phyloP scores from a whole-genome alignment of 2,329 filamentous ascomycete genomes.

The Thermothelomyces thermophilus region DNA sequence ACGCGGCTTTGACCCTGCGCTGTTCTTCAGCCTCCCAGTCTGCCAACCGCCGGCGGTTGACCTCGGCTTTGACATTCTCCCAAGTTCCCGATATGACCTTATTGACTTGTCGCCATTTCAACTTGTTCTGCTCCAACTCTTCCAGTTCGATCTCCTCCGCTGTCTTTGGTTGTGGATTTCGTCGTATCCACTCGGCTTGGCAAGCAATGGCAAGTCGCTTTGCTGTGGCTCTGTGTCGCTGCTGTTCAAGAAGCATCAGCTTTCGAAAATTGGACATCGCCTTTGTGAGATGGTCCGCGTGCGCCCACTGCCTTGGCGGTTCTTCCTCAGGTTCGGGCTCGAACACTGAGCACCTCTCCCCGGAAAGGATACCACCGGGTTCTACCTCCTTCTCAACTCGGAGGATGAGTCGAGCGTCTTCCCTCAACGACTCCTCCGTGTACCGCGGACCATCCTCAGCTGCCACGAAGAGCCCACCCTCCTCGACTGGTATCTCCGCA shows the following conservation, averaged over 20 bases:
- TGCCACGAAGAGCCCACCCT: slow-evolving; percentile 47
- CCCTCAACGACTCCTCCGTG: slow-evolving; percentile 55
- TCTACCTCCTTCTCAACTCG: slow-evolving; percentile 67
- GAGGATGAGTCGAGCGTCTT: slow-evolving; percentile 63
- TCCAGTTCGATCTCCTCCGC: slow-evolving; percentile 78
- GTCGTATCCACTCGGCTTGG: slow-evolving; percentile 65
- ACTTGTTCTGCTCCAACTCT: slow-evolving; percentile 58
- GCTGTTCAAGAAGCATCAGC: slow-evolving; percentile 72
- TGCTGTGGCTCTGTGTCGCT: slow-evolving; percentile 66
- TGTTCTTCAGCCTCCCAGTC: slow-evolving; percentile 62
- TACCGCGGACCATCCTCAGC: slow-evolving; percentile 51
- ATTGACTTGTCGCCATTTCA: slow-evolving; percentile 65
- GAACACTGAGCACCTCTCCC: slow-evolving; percentile 63
- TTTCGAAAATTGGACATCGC: slow-evolving; percentile 76
- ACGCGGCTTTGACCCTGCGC: slow-evolving; percentile 57
- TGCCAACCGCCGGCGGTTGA: slow-evolving; percentile 52
- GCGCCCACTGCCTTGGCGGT: slow-evolving; percentile 73
- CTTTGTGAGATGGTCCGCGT: slow-evolving; percentile 74
- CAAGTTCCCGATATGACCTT: slow-evolving; percentile 51
- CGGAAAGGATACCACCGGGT: slow-evolving; percentile 68
- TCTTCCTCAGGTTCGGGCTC: slow-evolving; percentile 66
- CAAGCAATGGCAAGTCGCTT: slow-evolving; percentile 75
- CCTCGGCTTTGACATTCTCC: slow-evolving; percentile 57
- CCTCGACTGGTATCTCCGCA: slow-evolving; percentile 46
- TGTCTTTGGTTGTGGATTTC: slow-evolving; percentile 59